These are phyloP conservation scores for Aspergillus mulundensis DNA, from an alignment of 495 filamentous ascomycete genomes.

Conservation along the genomic window DNA sequence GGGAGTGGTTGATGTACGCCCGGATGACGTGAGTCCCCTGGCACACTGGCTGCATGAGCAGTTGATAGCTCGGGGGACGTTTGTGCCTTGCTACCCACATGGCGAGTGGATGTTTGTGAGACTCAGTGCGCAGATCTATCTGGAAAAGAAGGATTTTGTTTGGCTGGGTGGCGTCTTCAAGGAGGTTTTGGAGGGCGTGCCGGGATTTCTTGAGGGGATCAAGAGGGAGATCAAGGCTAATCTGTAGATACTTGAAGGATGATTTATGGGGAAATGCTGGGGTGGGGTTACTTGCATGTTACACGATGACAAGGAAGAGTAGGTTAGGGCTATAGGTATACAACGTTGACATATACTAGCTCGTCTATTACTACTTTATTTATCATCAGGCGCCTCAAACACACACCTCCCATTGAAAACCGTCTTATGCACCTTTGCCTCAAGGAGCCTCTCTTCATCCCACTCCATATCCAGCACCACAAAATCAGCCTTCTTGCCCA, in stretches of 20 bases:
- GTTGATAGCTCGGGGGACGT: constrained; percentile 61
- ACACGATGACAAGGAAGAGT: background rate
- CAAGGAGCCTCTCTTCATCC: constrained; percentile 45
- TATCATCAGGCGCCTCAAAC: background rate
- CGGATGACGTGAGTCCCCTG: constrained; percentile 32
- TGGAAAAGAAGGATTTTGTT: constrained; percentile 74
- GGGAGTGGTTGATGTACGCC: constrained; percentile 23
- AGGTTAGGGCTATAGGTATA: background rate
- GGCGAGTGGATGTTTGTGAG: constrained; percentile 61
- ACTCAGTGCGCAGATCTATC: constrained; percentile 74
- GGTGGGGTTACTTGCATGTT: background rate
- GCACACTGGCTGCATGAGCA: constrained; percentile 54
- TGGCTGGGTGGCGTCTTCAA: constrained; percentile 60
- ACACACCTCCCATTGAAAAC: constrained; percentile 16
- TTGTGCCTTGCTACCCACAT: constrained; percentile 60
- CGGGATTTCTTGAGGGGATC: constrained; percentile 40
- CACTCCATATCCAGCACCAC: constrained; percentile 56
- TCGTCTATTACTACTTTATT: background rate
- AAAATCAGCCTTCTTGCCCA: constrained; percentile 54
- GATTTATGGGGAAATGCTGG: background rate
- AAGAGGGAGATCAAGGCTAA: background rate
- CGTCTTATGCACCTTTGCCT: constrained; percentile 30
- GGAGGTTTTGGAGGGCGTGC: constrained; percentile 57
- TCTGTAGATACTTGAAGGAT: background rate
- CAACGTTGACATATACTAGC: background rate